Evolutionary conservation across 495 filamentous ascomycete genomes (phyloP).

Genomic region (Rhizodiscina lignyota): DNA sequence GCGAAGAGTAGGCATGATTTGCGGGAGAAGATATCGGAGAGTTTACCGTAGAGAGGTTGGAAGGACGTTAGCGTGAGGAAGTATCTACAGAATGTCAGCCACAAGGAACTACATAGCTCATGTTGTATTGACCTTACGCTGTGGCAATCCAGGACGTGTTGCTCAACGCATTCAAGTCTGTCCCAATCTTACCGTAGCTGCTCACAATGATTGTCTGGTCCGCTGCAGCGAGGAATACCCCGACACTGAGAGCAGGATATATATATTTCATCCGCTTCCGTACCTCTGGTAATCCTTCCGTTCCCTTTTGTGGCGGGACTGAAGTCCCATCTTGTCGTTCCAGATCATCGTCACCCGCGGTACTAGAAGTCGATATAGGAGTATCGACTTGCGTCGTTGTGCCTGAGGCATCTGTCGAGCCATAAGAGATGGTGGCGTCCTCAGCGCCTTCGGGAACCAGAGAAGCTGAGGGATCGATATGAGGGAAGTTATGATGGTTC

Average conservation of each 20-base stretch:
- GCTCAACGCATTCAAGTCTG: constrained; percentile 60
- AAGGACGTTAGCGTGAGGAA: constrained; percentile 67
- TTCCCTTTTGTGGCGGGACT: constrained; percentile 6
- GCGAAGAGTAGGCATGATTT: constrained; percentile 57
- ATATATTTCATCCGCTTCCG: constrained; percentile 32
- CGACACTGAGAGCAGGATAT: constrained; percentile 39
- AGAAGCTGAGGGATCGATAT: constrained; percentile 1
- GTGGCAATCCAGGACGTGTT: constrained; percentile 78
- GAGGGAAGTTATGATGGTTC: neutral
- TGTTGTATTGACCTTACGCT: too few species aligned
- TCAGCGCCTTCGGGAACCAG: constrained; percentile 2
- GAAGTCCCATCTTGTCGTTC: neutral
- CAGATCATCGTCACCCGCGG: constrained; percentile 5
- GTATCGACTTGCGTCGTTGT: neutral
- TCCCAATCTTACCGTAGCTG: constrained; percentile 67
- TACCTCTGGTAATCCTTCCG: constrained; percentile 24
- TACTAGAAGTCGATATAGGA: too few species aligned
- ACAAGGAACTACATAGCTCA: neutral
- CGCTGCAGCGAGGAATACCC: constrained; percentile 53
- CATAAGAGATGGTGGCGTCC: neutral
- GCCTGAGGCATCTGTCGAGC: constrained; percentile 4
- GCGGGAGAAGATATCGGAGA: constrained; percentile 73
- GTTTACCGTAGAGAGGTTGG: constrained; percentile 63
- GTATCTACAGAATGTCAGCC: too few species aligned
- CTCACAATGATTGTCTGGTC: constrained; percentile 75